phyloP scores from a whole-genome alignment of 352 stramenopile species.

The Phytophthora cactorum region DNA sequence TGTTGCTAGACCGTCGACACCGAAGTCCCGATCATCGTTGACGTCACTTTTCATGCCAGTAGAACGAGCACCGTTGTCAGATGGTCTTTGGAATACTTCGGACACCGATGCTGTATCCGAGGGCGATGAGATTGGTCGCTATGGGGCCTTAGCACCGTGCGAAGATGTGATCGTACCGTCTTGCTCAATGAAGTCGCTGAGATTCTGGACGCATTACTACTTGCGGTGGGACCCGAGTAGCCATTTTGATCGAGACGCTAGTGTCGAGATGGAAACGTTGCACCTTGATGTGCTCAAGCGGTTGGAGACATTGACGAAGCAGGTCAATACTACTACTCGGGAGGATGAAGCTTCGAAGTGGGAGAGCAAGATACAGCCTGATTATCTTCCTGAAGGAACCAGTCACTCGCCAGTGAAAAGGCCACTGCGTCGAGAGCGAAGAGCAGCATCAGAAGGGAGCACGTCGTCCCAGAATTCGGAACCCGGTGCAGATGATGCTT shows the following conservation, averaged over 20 bases:
- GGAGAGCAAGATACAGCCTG: slow-evolving; percentile 30
- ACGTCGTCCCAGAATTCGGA: slow-evolving; percentile 38
- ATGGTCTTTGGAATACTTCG: slow-evolving; percentile 38
- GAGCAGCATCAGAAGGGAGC: slow-evolving; percentile 33
- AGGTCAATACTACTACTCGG: slow-evolving; percentile 25
- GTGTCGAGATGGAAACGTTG: slow-evolving; percentile 61
- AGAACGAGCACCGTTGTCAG: slow-evolving; percentile 33
- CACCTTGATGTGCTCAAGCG: slow-evolving; percentile 56
- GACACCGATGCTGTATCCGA: slow-evolving; percentile 44
- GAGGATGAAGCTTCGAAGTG: slow-evolving; percentile 42
- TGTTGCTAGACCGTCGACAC: slow-evolving; percentile 18
- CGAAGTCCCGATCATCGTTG: slow-evolving; percentile 39
- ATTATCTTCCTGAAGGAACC: slow-evolving; percentile 4
- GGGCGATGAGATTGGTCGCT: slow-evolving; percentile 45
- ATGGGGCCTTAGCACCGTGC: slow-evolving; percentile 35
- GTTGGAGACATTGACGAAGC: slow-evolving; percentile 38
- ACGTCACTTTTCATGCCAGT: slow-evolving; percentile 44
- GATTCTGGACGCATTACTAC: slow-evolving; percentile 85
- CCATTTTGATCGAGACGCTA: slow-evolving; percentile 63
- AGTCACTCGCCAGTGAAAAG: slow-evolving; percentile 9
- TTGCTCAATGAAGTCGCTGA: slow-evolving; percentile 67
- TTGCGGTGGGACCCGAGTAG: slow-evolving; percentile 75
- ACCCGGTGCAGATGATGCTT: slow-evolving; percentile 16
- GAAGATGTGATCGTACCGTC: slow-evolving; percentile 78
- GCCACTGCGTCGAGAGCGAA: slow-evolving; percentile 2